Base-by-base conservation (phyloP, 2,329 filamentous ascomycete genomes). In the Botrytis squamosa region DNA sequence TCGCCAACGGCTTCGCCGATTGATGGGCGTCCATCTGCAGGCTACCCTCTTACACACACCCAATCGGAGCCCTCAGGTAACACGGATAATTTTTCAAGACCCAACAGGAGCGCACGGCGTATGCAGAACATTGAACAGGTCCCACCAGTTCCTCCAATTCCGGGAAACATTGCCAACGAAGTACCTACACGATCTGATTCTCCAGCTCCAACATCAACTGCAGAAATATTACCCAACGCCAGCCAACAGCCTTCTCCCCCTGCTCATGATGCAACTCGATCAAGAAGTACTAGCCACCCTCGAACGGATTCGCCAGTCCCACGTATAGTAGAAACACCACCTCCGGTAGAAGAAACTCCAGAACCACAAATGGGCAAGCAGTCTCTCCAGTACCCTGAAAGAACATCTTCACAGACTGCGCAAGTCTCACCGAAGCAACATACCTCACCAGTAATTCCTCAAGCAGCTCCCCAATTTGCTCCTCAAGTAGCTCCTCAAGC, bases 21-120 rank as follows among this genome's bases (percentile, higher is more conserved):
- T 46, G 68, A 85, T 85, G 44, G 82, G 83, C 64, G 86, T 85
- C 40, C 85, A 52, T 46, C 74, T 10, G 75, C 77, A 65, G 78
- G 79, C 64, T 78, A 75, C 65, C 77, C 79, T 40, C 82, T 94
- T 49, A 84, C 85, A 9, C 87, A 90, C 77, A 89, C 92, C 1
- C 89, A 92, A 79, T 93, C 93, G 6, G 93, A 95, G 79, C 91
- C 71, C n/a, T 55, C 93, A 4, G 82, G 86, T 40, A 80, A 84
- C 8, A 81, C 84, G 10, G 88, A 88, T 74, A 92, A 91, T 77
- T 91, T 89, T 79, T 92, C 91, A 18, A 85, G 89, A 14, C 89
- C 91, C 16, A 78, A 75, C 73, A 80, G 80, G 63, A 77, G 79
- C 36, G 76, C 44, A 33, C 79, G 79, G 40, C 76, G 80, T 63